phyloP scores from a whole-genome alignment of 2,329 filamentous ascomycete species.

The Blumeria graminis region DNA sequence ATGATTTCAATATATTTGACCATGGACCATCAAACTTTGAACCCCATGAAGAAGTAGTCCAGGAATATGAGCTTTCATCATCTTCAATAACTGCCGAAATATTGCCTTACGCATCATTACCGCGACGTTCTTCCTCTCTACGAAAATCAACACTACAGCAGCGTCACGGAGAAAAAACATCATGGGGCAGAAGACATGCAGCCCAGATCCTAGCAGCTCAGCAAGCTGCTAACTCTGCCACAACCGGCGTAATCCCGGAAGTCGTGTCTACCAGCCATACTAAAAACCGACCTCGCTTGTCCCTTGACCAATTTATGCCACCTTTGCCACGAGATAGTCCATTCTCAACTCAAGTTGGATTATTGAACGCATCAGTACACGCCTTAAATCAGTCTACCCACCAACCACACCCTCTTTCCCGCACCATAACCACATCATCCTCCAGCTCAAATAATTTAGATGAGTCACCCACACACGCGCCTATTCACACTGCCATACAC shows the following conservation, averaged over 20 bases:
- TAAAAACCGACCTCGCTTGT: slow-evolving; percentile 44
- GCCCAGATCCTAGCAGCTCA: slow-evolving; percentile 20
- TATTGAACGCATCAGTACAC: slow-evolving; percentile 29
- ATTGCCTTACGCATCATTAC: slow-evolving; percentile 23
- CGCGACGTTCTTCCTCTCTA: slow-evolving; percentile 50
- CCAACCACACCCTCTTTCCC: slow-evolving; percentile 61
- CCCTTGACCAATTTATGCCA: slow-evolving; percentile 53
- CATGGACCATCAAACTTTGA: slow-evolving; percentile 26
- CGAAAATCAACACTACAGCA: slow-evolving; percentile 76
- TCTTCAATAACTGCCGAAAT: slow-evolving; percentile 10
- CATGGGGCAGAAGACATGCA: slow-evolving; percentile 33
- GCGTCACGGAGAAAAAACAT: slow-evolving; percentile 44
- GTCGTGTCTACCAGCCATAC: slow-evolving; percentile 30
- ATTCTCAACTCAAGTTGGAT: slow-evolving; percentile 29
- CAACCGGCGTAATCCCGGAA: slow-evolving; percentile 17
- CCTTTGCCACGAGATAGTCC: slow-evolving; percentile 38
- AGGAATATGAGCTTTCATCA: slow-evolving; percentile 29
- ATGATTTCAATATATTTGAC: slow-evolving; percentile 56
- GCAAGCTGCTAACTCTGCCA: slow-evolving; percentile 6
- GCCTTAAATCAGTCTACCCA: slow-evolving; percentile 20
- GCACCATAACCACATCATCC: slow-evolving; percentile 67
- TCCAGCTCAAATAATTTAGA: slow-evolving; percentile 57
- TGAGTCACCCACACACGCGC: slow-evolving; percentile 42
- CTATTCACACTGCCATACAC: slow-evolving; percentile 27
- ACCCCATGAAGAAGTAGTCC: slow-evolving; percentile 24